Evolutionary conservation across 768 basidiomycete species (phyloP).

Genomic region (Serendipita sp.): DNA sequence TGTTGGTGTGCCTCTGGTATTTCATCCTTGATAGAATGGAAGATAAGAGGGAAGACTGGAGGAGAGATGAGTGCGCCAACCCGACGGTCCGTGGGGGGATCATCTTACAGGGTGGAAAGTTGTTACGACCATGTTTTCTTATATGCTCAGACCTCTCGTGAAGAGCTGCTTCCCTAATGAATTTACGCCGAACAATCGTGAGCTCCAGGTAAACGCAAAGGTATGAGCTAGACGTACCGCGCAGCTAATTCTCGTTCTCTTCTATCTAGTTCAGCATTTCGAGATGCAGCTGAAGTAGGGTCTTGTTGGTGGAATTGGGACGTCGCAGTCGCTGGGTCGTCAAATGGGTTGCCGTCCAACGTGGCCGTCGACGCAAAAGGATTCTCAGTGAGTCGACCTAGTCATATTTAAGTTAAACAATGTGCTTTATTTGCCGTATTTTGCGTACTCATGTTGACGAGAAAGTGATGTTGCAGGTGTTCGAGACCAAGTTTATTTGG

Average conservation of each 20-base stretch:
- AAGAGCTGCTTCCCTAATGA: not conserved
- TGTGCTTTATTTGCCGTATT: not conserved
- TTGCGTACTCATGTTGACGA: constrained; percentile 1
- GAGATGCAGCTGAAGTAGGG: constrained; percentile 17
- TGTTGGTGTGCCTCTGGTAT: constrained; percentile 68
- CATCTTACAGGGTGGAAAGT: constrained; percentile 79
- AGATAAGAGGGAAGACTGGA: constrained; percentile 83
- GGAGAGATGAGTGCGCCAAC: not conserved
- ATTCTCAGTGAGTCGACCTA: constrained; percentile 30
- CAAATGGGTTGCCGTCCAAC: constrained; percentile 78
- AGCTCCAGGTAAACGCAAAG: not conserved
- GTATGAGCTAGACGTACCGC: constrained; percentile 28
- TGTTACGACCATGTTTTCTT: constrained; percentile 64
- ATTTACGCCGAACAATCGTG: not conserved
- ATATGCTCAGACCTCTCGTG: constrained; percentile 35
- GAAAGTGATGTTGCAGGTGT: not conserved
- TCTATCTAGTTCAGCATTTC: constrained; percentile 47
- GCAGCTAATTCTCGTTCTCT: constrained; percentile 70
- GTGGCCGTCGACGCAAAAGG: constrained; percentile 76
- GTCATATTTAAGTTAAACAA: not conserved
- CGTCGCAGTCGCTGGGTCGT: constrained; percentile 48
- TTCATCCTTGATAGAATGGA: constrained; percentile 81
- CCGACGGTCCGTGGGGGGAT: constrained; percentile 7
- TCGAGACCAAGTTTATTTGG: not conserved
- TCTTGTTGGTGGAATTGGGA: constrained; percentile 13